Base-by-base conservation (phyloP, 83 land plant genomes). In the Thuja plicata region DNA sequence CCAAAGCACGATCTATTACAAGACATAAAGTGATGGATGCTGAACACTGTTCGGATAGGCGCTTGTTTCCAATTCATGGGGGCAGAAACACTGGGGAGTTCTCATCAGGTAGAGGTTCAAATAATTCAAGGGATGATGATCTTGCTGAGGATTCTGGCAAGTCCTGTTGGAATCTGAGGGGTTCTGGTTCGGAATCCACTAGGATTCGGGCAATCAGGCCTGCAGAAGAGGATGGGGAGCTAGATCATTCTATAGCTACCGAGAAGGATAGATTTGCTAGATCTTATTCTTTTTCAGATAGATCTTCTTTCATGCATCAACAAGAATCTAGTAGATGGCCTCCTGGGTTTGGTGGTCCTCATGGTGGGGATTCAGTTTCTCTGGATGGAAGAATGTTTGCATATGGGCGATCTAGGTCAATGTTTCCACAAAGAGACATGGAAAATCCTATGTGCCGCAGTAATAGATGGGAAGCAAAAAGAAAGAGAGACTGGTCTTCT, bases 1-100 rank as follows among this genome's bases (percentile, higher is more conserved):
- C 95, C 43, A 90, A 66, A 87, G 89, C 90, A 8, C 96, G 95
- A 38, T 94, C 95, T 52, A 83, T 83, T 1, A n/a, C 50, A 46
- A 83, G 34, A 27, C 85, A 83, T 46, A 83, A 83, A 83, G 54
- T 83, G 48, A 12, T 27, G 19, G 85, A 48, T 24, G 85, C 52
- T 48, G 85, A 83, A 21, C 34, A 83, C 5, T 43, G 85, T 83
- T 48, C 48, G 13, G 85, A 83, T 45, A 43, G 45, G 45, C 85
- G 48, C 34, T 46, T 48, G 55, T 48, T 83, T 83, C 85, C 85
- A 9, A 83, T 83, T 34, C 85, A 43, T n/a, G 85, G 32, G 45
- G 85, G 85, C 55, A 83, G 85, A 35, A 46, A 83, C 19, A 12
- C 10, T 48, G 85, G 85, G 85, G 85, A 83, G 48, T 83, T 83